These are phyloP conservation scores for Miscanthus lutarioriparius DNA, from an alignment of 176 grass and related monocot genomes.

Conservation along the genomic window DNA sequence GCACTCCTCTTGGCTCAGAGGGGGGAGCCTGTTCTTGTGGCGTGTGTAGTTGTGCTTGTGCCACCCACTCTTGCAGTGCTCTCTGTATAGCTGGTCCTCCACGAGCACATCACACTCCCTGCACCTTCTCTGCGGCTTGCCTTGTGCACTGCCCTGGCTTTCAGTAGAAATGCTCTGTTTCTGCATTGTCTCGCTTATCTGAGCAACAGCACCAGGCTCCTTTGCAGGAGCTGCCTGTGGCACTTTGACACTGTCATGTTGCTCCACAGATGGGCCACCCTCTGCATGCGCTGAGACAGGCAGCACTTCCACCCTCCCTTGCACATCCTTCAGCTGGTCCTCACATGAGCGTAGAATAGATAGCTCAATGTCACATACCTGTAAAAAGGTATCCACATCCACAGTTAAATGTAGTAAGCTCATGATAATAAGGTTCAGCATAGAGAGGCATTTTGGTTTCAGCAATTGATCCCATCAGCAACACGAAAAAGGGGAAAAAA, in stretches of 20 bases:
- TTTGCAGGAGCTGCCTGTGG: slow-evolving; percentile 35
- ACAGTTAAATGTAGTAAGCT: not conserved
- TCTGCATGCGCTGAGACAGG: slow-evolving; percentile 57
- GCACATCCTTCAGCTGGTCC: slow-evolving; percentile 58
- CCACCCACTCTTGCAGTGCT: slow-evolving; percentile 82
- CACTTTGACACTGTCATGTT: slow-evolving; percentile 45
- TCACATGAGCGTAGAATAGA: slow-evolving; percentile 78
- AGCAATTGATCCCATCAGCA: not conserved
- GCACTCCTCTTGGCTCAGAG: slow-evolving; percentile 68
- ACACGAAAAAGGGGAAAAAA: not conserved
- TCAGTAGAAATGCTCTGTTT: slow-evolving; percentile 50
- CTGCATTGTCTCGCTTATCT: slow-evolving; percentile 52
- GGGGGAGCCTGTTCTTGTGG: slow-evolving; percentile 56
- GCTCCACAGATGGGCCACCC: slow-evolving; percentile 57
- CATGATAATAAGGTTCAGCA: not conserved
- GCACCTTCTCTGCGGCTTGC: slow-evolving; percentile 59
- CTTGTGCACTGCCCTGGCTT: slow-evolving; percentile 25
- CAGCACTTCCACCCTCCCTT: slow-evolving; percentile 81
- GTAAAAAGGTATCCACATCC: slow-evolving; percentile 10
- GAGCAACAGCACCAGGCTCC: slow-evolving; percentile 30
- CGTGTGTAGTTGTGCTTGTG: slow-evolving; percentile 85
- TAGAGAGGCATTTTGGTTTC: not conserved
- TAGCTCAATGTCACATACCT: slow-evolving; percentile 87
- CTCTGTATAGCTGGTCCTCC: slow-evolving; percentile 70
- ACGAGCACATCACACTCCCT: slow-evolving; percentile 59